Conservation (phyloP, 73 alveolate genomes). For the Tetrahymena elliotti region DNA sequence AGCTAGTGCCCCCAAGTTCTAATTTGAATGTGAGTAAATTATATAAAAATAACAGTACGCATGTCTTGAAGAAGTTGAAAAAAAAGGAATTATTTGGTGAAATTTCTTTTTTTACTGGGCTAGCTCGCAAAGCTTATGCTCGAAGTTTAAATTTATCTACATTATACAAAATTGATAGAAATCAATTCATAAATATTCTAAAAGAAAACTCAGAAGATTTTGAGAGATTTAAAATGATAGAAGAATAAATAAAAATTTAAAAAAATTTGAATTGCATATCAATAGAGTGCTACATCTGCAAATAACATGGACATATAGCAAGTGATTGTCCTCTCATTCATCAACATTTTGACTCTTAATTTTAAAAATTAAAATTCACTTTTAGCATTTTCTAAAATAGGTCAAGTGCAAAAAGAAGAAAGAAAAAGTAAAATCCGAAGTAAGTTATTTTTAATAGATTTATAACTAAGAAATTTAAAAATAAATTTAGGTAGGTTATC, state of each 20-base stretch:
- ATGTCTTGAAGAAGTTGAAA: not conserved
- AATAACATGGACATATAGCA: not conserved
- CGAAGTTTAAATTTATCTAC: conserved; percentile 14
- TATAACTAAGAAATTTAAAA: no score
- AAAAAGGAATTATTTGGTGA: conserved; percentile 5
- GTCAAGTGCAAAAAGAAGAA: not conserved
- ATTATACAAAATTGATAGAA: conserved; percentile 13
- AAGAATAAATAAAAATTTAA: not conserved
- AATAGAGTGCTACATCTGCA: not conserved
- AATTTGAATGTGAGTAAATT: not conserved
- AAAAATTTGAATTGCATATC: not conserved
- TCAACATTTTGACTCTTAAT: not conserved
- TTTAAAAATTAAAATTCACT: not conserved
- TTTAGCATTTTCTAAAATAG: not conserved
- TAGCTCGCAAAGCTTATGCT: conserved; percentile 3
- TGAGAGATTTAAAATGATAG: conserved; percentile 2
- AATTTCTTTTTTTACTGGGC: conserved; percentile 21
- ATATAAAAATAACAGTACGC: not conserved
- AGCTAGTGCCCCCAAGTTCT: not conserved
- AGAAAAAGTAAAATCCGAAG: not conserved
- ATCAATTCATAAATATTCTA: not conserved
- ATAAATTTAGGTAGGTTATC: not conserved
- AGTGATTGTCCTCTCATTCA: not conserved
- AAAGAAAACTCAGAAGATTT: conserved; percentile 8
- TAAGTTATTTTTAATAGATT: not conserved